Evolutionary conservation across 1,284 basidiomycete species (phyloP), one percentile per base, ranked within the genome.

Genomic region (Fomitiporia mediterranea): DNA sequence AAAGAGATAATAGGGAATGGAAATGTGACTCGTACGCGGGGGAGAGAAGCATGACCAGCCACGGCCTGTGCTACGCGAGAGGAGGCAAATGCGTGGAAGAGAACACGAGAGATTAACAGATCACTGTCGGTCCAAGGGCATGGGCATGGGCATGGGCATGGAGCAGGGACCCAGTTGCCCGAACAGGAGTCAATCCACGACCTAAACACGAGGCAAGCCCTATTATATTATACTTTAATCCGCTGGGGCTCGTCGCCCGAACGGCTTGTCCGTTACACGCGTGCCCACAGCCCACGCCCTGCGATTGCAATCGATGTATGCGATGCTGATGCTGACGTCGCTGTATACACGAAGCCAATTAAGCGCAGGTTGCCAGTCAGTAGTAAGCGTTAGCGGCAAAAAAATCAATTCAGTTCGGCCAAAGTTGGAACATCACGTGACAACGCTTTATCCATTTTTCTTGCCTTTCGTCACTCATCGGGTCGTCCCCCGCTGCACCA

Each of bases 1-100:
- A 28, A 28, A 46, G 6, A 46, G 8, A 15, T 23, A 61, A 57
- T 58, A 59, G 64, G 60, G 62, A 66, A 55, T n/a, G n/a, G n/a
- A n/a, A n/a, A n/a, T 62, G 63, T 52, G 56, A 63, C 44, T 76
- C 86, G 67, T 79, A 90, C 88, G 86, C 82, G 67, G 88, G 87
- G 63, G 86, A 88, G 69, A 81, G 80, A 65, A 89, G 79, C 87
- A 89, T 89, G 70, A 60, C 68, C 54, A 46, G 34, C 27, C 42
- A 28, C 32, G 30, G 21, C 21, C n/a, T 50, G 35, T 27, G 44
- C 62, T 58, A 53, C 48, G 56, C 59, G 57, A 61, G 61, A 64
- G 65, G 62, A 62, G n/a, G 21, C 17, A 19, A 21, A 23, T 67
- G 63, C 59, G 47, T 49, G 21, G 21, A 7, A 46, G 44, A 46